Evolutionary conservation across 2,329 filamentous ascomycete genomes (phyloP), one percentile per base, ranked within the genome.

Genomic region (Lachnellula arida): DNA sequence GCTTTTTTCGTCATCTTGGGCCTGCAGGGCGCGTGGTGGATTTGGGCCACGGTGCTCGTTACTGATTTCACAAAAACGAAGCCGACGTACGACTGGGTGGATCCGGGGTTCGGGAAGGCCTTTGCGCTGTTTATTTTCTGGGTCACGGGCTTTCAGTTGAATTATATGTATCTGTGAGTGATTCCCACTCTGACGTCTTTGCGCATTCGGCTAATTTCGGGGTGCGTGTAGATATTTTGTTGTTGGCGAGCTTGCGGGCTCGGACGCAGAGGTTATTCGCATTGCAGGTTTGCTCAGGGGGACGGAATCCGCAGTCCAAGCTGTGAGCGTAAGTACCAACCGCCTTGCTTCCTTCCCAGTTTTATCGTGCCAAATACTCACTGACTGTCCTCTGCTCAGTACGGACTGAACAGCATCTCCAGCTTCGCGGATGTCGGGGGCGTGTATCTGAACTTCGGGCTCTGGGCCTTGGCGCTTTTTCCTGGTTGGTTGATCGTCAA

Each of bases 221-320:
- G 2, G 5, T 23, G 22, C 22, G 6, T 42, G 3, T 46, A 84
- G 81, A 11, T 89, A 89, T 72, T 90, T 90, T 64, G 75, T 90
- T 57, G 80, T 90, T 9, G 79, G 82, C 4, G 85, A 88, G 62
- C 68, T 91, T 2, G 84, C 87, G 1, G 70, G 75, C 4, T 75
- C 77, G 5, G 77, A 88, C 50, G 76, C 78, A 23, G 82, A 91
- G 61, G 79, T 89, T 1, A 80, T 91, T 44, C 79, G 87, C 0
- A 85, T 86, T 64, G 81, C 87, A 0, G 86, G 84, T 0, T 70
- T 91, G 12, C 74, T 91, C 2, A 77, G 87, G 54, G 87, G 84
- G 1, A 87, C 84, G 0, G 87, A 91, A 70, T 88, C 85, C 1
- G 87, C 85, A 0, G 86, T 84, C 73, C 87, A 91, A 67, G 87